Conservation (phyloP, 768 basidiomycete genomes). For the Pulveroboletus sp. region DNA sequence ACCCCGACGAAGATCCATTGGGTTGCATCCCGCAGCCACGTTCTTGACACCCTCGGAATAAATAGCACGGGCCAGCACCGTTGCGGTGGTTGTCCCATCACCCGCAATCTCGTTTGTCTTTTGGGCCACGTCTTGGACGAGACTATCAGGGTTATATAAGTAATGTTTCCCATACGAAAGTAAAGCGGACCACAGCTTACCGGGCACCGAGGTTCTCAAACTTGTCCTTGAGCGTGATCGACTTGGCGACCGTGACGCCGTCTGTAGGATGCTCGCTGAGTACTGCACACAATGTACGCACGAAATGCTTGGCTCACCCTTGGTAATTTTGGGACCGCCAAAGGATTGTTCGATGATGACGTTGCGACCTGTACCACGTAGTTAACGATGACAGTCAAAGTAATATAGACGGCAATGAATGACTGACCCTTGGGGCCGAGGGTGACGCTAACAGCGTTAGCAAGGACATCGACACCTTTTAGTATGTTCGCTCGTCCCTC, state of each 20-base stretch:
- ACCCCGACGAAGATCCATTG: constrained; percentile 99
- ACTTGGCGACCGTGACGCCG: constrained; percentile 97
- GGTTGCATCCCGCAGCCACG: constrained; percentile 98
- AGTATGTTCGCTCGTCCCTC: constrained; percentile 91
- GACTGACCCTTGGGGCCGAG: constrained; percentile 87
- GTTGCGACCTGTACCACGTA: constrained; percentile 64
- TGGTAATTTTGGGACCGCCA: constrained; percentile 92
- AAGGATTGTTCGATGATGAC: constrained; percentile 96
- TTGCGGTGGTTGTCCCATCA: constrained; percentile 97
- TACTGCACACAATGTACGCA: background rate
- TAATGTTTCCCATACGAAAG: background rate
- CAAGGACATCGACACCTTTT: constrained; percentile 93
- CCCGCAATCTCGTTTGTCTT: constrained; percentile 98
- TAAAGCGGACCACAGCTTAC: constrained; percentile 41
- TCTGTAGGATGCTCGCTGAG: constrained; percentile 43
- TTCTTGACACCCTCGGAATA: constrained; percentile 99
- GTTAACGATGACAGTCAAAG: constrained; percentile 8
- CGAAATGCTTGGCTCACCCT: constrained; percentile 49
- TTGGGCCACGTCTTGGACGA: constrained; percentile 91
- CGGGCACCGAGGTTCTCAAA: constrained; percentile 98
- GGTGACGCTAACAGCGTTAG: constrained; percentile 94
- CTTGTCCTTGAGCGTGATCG: constrained; percentile 92
- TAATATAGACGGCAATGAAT: rapidly evolving
- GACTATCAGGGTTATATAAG: constrained; percentile 40
- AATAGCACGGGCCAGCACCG: constrained; percentile 94